These are phyloP conservation scores for Sporothrix luriei DNA, from an alignment of 2,329 filamentous ascomycete species.

Conservation along the genomic window DNA sequence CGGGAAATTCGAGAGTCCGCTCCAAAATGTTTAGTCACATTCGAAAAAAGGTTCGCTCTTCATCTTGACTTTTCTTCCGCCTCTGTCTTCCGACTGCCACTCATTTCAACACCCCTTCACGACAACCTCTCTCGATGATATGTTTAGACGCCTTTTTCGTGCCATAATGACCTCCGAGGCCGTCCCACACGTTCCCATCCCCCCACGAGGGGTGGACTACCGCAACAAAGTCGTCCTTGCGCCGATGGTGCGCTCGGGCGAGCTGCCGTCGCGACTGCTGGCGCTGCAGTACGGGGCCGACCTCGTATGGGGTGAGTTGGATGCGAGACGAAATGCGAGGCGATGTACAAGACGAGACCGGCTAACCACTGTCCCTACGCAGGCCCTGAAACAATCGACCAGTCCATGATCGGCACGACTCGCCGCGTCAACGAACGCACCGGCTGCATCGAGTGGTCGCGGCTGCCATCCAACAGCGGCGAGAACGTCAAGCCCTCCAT, in stretches of 20 bases:
- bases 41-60: background rate
- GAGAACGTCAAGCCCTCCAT: conserved; percentile 63
- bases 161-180: conserved; percentile 60
- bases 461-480: conserved; percentile 70
- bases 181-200: conserved; percentile 75
- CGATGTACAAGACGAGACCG: no score
- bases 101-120: background rate
- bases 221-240: conserved; percentile 91
- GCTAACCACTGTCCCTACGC: background rate
- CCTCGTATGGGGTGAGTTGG: conserved; percentile 80
- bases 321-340: background rate
- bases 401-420: conserved; percentile 83
- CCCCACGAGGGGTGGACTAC: conserved; percentile 87
- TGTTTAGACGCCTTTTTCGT: conserved; percentile 43
- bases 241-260: conserved; percentile 97
- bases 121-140: conserved; percentile 26
- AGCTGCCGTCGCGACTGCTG: conserved; percentile 84
- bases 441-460: conserved; percentile 81
- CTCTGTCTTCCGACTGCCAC: background rate
- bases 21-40: conserved; percentile 16
- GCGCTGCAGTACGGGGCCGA: conserved; percentile 95
- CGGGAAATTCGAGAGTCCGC: conserved; percentile 16
- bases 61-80: background rate
- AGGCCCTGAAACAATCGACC: conserved; percentile 93
- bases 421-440: conserved; percentile 75